Percentiles rank a stretch among this genome's conserved stretches.
Conservation (phyloP, 1,284 basidiomycete species). For the Trichosporon faecale region DNA sequence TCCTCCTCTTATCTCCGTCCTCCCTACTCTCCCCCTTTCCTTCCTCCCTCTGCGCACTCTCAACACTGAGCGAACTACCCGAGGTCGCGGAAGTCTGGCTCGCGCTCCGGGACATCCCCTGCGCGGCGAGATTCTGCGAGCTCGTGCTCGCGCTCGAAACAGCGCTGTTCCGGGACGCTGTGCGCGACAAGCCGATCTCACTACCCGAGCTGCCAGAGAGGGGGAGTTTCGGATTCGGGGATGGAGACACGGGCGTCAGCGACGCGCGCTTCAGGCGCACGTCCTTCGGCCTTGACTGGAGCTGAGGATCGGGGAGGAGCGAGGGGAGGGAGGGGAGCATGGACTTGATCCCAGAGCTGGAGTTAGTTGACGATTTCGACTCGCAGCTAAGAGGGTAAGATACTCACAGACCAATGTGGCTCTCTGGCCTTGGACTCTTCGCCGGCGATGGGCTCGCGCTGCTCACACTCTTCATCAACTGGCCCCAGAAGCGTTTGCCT, state of each 20-base stretch:
- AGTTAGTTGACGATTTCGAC: neutral
- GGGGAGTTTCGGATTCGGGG: neutral
- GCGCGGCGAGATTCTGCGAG: neutral
- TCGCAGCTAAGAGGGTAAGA: neutral
- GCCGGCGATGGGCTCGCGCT: conserved; percentile 19
- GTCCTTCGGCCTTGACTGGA: neutral
- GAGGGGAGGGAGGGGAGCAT: neutral
- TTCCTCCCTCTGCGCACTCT: neutral
- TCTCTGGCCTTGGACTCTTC: neutral
- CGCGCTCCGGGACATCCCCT: neutral
- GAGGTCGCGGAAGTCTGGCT: neutral
- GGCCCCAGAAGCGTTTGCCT: conserved; percentile 45
- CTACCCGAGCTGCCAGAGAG: neutral
- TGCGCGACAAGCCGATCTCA: neutral
- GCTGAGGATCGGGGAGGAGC: neutral
- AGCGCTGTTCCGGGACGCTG: neutral
- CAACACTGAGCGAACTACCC: neutral
- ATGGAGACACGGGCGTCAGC: neutral
- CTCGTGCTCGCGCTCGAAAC: neutral
- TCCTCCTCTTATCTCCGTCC: neutral
- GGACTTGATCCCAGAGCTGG: neutral
- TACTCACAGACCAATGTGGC: neutral
- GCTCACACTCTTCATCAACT: conserved; percentile 44
- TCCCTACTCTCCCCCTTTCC: neutral
- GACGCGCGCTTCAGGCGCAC: neutral